phyloP scores from a whole-genome alignment of 2,329 filamentous ascomycete species.

The Coniochaeta ligniaria region DNA sequence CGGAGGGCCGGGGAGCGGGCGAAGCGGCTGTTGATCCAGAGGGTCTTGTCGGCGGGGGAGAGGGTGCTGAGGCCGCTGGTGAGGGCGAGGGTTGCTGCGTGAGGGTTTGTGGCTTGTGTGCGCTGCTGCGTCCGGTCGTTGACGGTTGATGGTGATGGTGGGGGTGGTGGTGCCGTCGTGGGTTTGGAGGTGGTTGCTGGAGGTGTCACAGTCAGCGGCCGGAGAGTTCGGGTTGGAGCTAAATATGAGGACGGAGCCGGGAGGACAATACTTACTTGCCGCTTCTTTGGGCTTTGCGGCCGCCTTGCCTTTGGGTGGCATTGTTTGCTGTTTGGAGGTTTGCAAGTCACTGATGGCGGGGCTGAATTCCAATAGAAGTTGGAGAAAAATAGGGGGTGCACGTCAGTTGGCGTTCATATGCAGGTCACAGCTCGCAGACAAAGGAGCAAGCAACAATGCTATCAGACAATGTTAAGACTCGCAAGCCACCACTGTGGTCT shows the following conservation, averaged over 20 bases:
- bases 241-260: not conserved
- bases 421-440: not conserved
- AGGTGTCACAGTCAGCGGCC: not conserved
- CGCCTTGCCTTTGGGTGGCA: slow-evolving; percentile 25
- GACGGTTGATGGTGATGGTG: slow-evolving; percentile 29
- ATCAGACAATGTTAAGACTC: not conserved
- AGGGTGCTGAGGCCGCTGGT: slow-evolving; percentile 32
- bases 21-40: slow-evolving; percentile 39
- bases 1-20: slow-evolving; percentile 31
- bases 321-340: slow-evolving; percentile 9
- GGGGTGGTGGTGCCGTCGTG: slow-evolving; percentile 3
- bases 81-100: not conserved
- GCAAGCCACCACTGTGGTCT: not conserved
- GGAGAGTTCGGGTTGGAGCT: too few species aligned
- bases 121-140: slow-evolving; percentile 38
- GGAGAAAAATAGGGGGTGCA: not conserved
- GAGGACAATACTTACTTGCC: slow-evolving; percentile 14
- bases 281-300: slow-evolving; percentile 20
- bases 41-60: slow-evolving; percentile 39
- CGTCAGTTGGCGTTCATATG: not conserved
- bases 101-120: not conserved
- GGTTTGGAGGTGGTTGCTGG: not conserved
- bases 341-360: not conserved
- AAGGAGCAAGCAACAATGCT: not conserved
- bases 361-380: not conserved